Percentiles rank a stretch among this genome's conserved stretches.
Conservation (phyloP, 2,329 filamentous ascomycete genomes). For the Monilinia fructicola region DNA sequence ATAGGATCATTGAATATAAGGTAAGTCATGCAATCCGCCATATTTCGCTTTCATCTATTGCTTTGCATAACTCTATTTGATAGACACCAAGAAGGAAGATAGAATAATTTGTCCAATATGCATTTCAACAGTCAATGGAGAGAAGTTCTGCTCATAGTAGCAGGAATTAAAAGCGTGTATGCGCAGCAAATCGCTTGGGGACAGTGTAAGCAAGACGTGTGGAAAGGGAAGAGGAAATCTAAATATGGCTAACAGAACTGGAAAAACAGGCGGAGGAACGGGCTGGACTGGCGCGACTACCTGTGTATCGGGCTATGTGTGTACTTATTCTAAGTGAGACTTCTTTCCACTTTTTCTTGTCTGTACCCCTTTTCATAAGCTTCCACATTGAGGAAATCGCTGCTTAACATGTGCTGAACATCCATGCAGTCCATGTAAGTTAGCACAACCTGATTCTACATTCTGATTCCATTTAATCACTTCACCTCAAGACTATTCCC, state of each 20-base stretch:
- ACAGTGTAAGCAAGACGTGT: neutral
- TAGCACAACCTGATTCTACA: constrained; percentile 33
- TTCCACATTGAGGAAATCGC: neutral
- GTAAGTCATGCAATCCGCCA: neutral
- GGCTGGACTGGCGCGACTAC: constrained; percentile 34
- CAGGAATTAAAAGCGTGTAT: constrained; percentile 19
- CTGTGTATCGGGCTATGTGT: constrained; percentile 35
- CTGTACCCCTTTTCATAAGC: neutral
- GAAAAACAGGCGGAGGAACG: constrained; percentile 32
- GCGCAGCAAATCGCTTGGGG: constrained; percentile 33
- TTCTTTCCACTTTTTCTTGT: neutral
- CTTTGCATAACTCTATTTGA: neutral
- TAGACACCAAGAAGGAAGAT: neutral
- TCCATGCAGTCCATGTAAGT: constrained; percentile 19
- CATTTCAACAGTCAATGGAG: neutral
- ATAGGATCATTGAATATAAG: constrained; percentile 39
- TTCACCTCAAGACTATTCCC: constrained; percentile 27
- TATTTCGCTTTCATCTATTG: neutral
- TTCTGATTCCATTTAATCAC: neutral
- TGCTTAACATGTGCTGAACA: neutral
- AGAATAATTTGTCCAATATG: neutral
- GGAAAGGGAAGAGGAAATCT: neutral
- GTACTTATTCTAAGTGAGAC: constrained; percentile 36
- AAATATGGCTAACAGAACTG: neutral
- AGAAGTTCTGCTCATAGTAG: constrained; percentile 14